These are phyloP conservation scores for Athelia sp. DNA, from an alignment of 1,284 basidiomycete genomes.

Conservation along the genomic window DNA sequence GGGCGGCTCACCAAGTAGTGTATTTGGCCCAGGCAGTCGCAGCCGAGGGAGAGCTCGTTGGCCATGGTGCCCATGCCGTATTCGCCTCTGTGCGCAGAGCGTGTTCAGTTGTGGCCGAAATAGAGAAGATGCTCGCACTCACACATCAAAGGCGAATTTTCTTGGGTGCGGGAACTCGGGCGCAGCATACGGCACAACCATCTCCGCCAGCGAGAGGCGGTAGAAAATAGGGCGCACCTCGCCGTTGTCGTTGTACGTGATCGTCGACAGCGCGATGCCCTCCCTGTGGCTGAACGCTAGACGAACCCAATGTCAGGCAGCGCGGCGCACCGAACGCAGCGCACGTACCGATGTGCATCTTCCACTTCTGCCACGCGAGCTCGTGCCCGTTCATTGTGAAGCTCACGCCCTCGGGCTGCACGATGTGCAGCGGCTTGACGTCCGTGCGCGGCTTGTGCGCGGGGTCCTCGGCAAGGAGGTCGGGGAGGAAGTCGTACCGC, in stretches of 20 bases:
- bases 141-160: slow-evolving; percentile 85
- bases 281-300: slow-evolving; percentile 75
- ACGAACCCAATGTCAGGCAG: neutral
- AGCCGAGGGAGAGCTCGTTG: slow-evolving; percentile 78
- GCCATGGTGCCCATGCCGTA: slow-evolving; percentile 89
- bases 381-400: slow-evolving; percentile 81
- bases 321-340: neutral
- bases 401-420: slow-evolving; percentile 89
- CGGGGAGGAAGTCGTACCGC: slow-evolving; percentile 73
- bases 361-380: slow-evolving; percentile 95
- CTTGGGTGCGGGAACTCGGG: slow-evolving; percentile 74
- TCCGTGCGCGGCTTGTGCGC: slow-evolving; percentile 64
- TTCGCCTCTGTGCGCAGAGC: slow-evolving; percentile 78
- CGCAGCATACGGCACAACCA: slow-evolving; percentile 75
- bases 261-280: slow-evolving; percentile 76
- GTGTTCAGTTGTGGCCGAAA: no score
- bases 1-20: slow-evolving; percentile 63
- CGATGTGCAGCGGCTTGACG: slow-evolving; percentile 79
- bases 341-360: slow-evolving; percentile 75
- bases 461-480: slow-evolving; percentile 57
- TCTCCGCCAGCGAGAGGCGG: slow-evolving; percentile 75
- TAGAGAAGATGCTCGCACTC: slow-evolving; percentile 20
- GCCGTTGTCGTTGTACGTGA: slow-evolving; percentile 84
- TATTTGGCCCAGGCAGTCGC: slow-evolving; percentile 82
- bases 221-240: slow-evolving; percentile 76